Evolutionary conservation across 371 early-diverging fungal species (phyloP).

Genomic region (Mucor irregularis): DNA sequence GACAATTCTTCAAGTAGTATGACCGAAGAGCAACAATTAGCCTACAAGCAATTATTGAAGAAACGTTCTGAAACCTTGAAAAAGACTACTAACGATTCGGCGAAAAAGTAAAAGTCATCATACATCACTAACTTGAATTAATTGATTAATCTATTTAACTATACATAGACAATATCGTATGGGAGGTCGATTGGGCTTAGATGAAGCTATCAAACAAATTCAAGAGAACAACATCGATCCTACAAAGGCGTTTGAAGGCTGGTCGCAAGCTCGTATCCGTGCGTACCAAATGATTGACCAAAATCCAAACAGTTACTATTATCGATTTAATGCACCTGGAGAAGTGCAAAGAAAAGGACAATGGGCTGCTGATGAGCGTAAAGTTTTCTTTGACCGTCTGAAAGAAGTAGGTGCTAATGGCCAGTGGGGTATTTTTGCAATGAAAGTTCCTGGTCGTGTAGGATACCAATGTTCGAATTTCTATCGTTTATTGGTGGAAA

Average conservation of each 20-base stretch:
- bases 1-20: conserved; percentile 43
- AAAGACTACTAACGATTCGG: conserved; percentile 75
- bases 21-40: conserved; percentile 78
- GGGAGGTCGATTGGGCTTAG: conserved; percentile 80
- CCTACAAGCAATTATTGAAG: conserved; percentile 78
- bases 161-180: conserved; percentile 64
- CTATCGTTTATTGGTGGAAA: conserved; percentile 85
- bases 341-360: conserved; percentile 89
- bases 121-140: too few relatives aligned
- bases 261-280: conserved; percentile 91
- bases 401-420: conserved; percentile 89
- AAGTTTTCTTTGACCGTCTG: conserved; percentile 78
- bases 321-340: conserved; percentile 94
- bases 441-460: conserved; percentile 92
- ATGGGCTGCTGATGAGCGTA: conserved; percentile 86
- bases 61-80: conserved; percentile 79
- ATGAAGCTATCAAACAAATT: conserved; percentile 87
- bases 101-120: conserved; percentile 78
- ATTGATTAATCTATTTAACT: too few relatives aligned
- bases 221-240: conserved; percentile 73
- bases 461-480: conserved; percentile 97
- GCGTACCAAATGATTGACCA: conserved; percentile 88
- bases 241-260: conserved; percentile 87
- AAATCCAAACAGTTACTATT: conserved; percentile 94
- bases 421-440: conserved; percentile 95